phyloP scores from a whole-genome alignment of 75 land plant species.

The Ceratopteris richardii region DNA sequence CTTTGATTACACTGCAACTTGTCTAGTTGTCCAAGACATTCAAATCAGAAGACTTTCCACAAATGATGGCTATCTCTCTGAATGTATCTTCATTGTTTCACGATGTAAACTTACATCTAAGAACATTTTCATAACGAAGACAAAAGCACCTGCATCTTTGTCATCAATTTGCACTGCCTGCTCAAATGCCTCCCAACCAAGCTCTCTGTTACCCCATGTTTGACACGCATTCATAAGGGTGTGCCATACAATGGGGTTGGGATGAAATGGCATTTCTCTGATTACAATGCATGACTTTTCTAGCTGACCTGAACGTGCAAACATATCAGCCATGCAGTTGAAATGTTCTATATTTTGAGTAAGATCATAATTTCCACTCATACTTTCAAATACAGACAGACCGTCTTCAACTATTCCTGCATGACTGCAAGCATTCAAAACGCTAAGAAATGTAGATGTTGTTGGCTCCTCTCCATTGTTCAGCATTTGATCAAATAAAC shows the following conservation, averaged over 20 bases:
- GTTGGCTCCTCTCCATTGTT: conserved; percentile 18
- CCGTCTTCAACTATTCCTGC: conserved; percentile 51
- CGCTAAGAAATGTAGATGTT: conserved; percentile 32
- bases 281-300: conserved; percentile 34
- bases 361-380: conserved; percentile 27
- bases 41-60: too few species aligned
- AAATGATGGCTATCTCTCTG: too few species aligned
- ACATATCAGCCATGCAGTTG: conserved; percentile 56
- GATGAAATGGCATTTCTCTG: conserved; percentile 31
- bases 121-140: too few species aligned
- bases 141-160: not conserved
- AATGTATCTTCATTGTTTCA: too few species aligned
- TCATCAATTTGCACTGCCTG: not conserved
- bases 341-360: conserved; percentile 41
- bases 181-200: conserved; percentile 22
- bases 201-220: conserved; percentile 28
- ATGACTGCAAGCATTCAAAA: conserved; percentile 53
- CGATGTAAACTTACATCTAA: too few species aligned
- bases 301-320: conserved; percentile 36
- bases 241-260: conserved; percentile 36
- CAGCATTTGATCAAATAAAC: conserved; percentile 36
- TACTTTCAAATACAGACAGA: conserved; percentile 20
- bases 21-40: too few species aligned
- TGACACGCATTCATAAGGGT: conserved; percentile 34
- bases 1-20: too few species aligned